A percentile compares a stretch with the other conserved stretches of the same genome.
Conservation (phyloP, 2,329 filamentous ascomycete species). For the Ascochyta fabae region DNA sequence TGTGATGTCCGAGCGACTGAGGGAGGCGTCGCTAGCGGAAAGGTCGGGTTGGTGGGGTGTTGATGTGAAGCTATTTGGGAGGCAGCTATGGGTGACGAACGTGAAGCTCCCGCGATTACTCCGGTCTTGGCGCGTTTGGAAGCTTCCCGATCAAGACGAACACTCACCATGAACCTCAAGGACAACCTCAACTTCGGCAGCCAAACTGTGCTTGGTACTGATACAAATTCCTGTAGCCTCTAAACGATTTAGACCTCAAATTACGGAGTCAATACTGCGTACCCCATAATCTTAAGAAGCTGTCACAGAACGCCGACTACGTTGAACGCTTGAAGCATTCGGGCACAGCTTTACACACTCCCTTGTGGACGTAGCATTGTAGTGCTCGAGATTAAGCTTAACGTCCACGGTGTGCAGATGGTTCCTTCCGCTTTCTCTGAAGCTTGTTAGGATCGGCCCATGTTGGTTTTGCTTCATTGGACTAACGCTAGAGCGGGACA, state of each 20-base stretch:
- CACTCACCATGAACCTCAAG: not conserved
- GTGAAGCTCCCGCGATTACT: slow-evolving; percentile 34
- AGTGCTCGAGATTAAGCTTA: not conserved
- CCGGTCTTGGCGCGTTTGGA: slow-evolving; percentile 28
- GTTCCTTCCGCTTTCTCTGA: not conserved
- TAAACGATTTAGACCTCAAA: no score
- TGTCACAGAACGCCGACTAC: no score
- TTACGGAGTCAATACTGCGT: no score
- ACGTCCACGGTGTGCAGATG: not conserved
- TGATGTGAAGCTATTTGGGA: slow-evolving; percentile 36
- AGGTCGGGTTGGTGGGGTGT: slow-evolving; percentile 21
- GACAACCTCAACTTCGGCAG: not conserved
- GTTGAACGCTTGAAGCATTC: not conserved
- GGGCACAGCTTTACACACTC: not conserved
- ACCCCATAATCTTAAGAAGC: not conserved
- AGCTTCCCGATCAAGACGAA: slow-evolving; percentile 17
- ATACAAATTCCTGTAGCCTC: no score
- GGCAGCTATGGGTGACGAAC: slow-evolving; percentile 47
- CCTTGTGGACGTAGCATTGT: no score
- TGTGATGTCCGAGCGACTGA: slow-evolving; percentile 3
- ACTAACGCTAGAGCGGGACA: not conserved
- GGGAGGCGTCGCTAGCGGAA: slow-evolving; percentile 7
- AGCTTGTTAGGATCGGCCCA: not conserved
- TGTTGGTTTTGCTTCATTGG: not conserved
- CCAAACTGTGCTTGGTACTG: no score